Evolutionary conservation across 805 yeast species (phyloP).

Genomic region (Zygotorulaspora danielsina): DNA sequence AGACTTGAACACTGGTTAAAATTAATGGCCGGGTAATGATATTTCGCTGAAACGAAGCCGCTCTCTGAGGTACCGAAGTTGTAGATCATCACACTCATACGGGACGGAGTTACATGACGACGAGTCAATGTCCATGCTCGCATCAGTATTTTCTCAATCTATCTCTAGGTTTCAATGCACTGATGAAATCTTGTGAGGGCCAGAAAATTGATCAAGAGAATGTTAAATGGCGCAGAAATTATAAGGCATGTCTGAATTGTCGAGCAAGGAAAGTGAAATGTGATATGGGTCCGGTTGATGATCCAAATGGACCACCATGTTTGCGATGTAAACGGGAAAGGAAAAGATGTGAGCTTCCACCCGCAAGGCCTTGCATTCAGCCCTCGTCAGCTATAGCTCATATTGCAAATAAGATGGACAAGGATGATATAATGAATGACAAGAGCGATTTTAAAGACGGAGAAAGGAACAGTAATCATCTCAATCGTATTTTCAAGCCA

Average conservation of each 20-base stretch:
- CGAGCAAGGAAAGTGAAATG: constrained; percentile 80
- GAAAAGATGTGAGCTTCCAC: constrained; percentile 69
- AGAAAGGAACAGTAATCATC: background rate
- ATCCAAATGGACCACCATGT: constrained; percentile 79
- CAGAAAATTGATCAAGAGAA: background rate
- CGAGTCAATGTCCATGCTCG: no score
- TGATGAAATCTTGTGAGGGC: background rate
- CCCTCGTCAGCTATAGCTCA: background rate
- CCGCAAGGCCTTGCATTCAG: constrained; percentile 16
- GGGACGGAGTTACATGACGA: no score
- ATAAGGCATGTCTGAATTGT: constrained; percentile 82
- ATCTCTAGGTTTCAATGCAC: no score
- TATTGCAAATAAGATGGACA: background rate
- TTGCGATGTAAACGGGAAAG: constrained; percentile 79
- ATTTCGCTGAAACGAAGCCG: no score
- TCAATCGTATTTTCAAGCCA: background rate
- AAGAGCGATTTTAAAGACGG: no score
- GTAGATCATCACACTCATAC: no score
- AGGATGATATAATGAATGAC: no score
- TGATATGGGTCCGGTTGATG: constrained; percentile 71
- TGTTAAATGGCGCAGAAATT: constrained; percentile 53
- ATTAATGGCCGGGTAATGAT: no score
- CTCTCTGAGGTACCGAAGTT: no score
- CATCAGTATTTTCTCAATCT: no score
- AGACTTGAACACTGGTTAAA: no score